Evolutionary conservation across 768 basidiomycete species (phyloP), one percentile per base, ranked within the genome.

Genomic region (Mycena belliarum): DNA sequence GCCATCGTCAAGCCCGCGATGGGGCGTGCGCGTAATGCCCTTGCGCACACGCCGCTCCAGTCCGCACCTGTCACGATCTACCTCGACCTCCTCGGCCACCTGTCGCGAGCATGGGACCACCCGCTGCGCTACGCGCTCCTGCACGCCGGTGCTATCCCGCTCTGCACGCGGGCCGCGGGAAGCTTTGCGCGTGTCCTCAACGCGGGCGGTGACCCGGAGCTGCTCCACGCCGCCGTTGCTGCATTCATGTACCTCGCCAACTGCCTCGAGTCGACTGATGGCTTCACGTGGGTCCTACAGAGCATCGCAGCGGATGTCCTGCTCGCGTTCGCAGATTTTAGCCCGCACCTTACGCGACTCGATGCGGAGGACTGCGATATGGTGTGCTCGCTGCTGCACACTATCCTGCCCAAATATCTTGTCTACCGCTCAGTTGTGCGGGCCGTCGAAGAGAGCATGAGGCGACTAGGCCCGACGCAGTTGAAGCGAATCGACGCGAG

Each of bases 381-480:
- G 69, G 62, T 75, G 33, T 48, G 64, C 14, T 55, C 51, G 2
- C 59, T 74, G 24, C 38, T 77, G 14, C 59, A 55, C 14, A 50
- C 67, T 28, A 69, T 71, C 35, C 59, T 76, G 5, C 70, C 72
- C 4, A 67, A 63, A 35, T 76, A 76, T 52, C 66, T 75, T n/a
- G 72, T 75, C 4, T 77, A 76, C 57, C 69, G 72, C 7, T 74
- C 72, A 23, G 74, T 76, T 18, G 59, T 76, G 10, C 65, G 68
- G 47, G 67, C 68, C 10, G 67, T 73, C 18, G 68, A 74, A 43
- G 54, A 60, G 10, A 60, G 70, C n/a, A 66, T 76, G 55, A 35
- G 20, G 16, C 67, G 63, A 43, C 45, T 73, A 15, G 60, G 65
- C 32, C 43, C 64, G 16, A 59, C 63, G n/a, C 61, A 69, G 37